Percentiles rank a stretch among this genome's conserved stretches.
These are phyloP conservation scores for Pelagophyceae sp. DNA, from an alignment of 352 stramenopile species.

Conservation along the genomic window DNA sequence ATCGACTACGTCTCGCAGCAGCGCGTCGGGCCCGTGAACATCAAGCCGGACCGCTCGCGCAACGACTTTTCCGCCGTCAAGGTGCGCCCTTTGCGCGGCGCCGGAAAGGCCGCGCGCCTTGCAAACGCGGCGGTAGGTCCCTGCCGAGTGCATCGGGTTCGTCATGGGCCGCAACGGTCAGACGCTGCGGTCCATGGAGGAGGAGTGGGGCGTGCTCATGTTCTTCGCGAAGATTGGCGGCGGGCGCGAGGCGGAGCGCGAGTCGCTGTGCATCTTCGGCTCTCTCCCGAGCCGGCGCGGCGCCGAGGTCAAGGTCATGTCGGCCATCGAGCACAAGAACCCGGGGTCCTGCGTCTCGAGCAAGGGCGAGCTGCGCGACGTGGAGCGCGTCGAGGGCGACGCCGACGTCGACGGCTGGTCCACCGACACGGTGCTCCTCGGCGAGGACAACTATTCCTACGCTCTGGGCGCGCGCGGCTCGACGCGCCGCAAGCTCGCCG, in stretches of 20 bases:
- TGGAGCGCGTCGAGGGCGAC: conserved; percentile 9
- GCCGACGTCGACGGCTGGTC: neutral
- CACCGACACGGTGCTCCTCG: neutral
- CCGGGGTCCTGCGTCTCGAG: conserved; percentile 15
- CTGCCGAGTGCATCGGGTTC: conserved; percentile 17
- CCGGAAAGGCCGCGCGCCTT: too few species aligned
- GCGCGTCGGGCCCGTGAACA: conserved; percentile 19
- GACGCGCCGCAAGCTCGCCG: conserved; percentile 10
- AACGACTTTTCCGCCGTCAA: conserved; percentile 1
- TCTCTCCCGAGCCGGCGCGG: conserved; percentile 9
- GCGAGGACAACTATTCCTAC: conserved; percentile 16
- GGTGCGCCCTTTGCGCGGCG: too few species aligned
- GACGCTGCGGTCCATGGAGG: conserved; percentile 20
- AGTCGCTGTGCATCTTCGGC: conserved; percentile 18
- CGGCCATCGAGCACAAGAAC: conserved; percentile 18
- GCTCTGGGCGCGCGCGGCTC: conserved; percentile 6
- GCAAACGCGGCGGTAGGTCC: too few species aligned
- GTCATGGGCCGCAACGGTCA: conserved; percentile 15
- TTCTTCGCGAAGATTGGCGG: conserved; percentile 16
- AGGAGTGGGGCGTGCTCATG: conserved; percentile 24
- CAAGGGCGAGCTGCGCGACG: neutral
- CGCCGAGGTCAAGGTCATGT: conserved; percentile 14
- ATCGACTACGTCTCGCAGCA: conserved; percentile 17
- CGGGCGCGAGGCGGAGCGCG: neutral
- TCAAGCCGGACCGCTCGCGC: neutral